A percentile compares a stretch with the other conserved stretches of the same genome.
Conservation (phyloP, 2,329 filamentous ascomycete genomes). For the Escovopsis sp. region DNA sequence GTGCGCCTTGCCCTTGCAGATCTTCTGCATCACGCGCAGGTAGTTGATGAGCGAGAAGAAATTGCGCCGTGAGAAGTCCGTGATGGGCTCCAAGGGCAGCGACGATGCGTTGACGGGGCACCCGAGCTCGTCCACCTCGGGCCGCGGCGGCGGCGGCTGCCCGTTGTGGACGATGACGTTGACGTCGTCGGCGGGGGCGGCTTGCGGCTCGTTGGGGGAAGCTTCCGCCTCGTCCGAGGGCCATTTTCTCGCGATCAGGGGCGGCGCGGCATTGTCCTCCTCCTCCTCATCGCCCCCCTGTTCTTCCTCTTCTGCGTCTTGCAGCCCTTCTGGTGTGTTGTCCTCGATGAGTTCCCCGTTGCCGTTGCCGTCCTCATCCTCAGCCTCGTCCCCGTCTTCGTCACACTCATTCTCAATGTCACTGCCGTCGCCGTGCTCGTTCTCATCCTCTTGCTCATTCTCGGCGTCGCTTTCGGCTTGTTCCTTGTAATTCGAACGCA, state of each 20-base stretch:
- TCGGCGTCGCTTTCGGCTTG: constrained; percentile 15
- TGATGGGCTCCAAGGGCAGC: constrained; percentile 62
- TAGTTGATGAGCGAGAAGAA: constrained; percentile 95
- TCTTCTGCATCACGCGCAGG: constrained; percentile 90
- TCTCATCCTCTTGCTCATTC: constrained; percentile 11
- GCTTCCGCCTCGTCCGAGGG: constrained; percentile 22
- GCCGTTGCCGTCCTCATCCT: constrained; percentile 24
- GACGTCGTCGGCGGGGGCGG: constrained; percentile 10
- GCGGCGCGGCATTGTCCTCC: constrained; percentile 68
- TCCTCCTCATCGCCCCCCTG: constrained; percentile 26
- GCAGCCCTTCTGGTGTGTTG: neutral
- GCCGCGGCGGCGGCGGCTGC: constrained; percentile 24
- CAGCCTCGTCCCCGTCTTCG: constrained; percentile 14
- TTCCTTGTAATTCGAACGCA: constrained; percentile 39
- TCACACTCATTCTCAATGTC: constrained; percentile 16
- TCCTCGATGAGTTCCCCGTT: constrained; percentile 55
- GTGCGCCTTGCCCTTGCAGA: constrained; percentile 91
- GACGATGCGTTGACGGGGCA: constrained; percentile 49
- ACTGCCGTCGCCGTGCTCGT: constrained; percentile 4
- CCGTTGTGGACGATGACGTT: constrained; percentile 12
- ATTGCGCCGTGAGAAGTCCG: constrained; percentile 80
- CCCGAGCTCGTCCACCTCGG: constrained; percentile 74
- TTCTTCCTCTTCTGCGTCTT: constrained; percentile 21
- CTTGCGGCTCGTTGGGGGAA: neutral
- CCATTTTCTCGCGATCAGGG: constrained; percentile 56